A percentile compares a stretch with the other conserved stretches of the same genome.
These are phyloP conservation scores for Casuarina equisetifolia DNA, from an alignment of 306 rosid species.

Conservation along the genomic window DNA sequence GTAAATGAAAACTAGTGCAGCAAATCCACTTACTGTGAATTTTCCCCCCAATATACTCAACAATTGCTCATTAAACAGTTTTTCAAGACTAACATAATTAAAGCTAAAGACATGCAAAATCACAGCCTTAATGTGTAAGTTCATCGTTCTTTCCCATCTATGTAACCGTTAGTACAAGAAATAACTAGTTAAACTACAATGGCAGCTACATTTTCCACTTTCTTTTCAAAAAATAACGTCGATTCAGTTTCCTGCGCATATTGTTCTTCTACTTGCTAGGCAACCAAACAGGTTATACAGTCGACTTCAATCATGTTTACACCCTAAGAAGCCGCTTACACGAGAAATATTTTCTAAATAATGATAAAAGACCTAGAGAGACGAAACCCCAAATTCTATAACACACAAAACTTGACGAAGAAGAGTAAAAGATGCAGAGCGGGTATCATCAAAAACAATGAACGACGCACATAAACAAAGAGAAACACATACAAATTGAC, in stretches of 20 bases:
- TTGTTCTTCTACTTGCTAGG: neutral
- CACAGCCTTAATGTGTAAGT: neutral
- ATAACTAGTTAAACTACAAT: neutral
- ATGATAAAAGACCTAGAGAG: too few species aligned
- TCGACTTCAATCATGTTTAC: neutral
- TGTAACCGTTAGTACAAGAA: neutral
- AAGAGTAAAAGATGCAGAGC: neutral
- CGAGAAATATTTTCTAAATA: too few species aligned
- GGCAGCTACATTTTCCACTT: neutral
- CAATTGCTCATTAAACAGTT: neutral
- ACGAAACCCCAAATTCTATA: neutral
- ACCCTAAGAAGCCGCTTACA: neutral
- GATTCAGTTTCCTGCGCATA: neutral
- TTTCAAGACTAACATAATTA: neutral
- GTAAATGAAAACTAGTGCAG: slow-evolving; percentile 1
- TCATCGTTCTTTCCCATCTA: neutral
- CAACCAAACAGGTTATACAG: neutral
- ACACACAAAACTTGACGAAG: neutral
- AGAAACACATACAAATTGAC: neutral
- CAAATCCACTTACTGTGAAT: neutral
- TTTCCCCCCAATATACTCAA: neutral
- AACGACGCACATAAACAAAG: neutral
- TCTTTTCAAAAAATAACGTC: neutral
- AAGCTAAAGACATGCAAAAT: neutral
- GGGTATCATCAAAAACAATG: neutral